Evolutionary conservation across 1,139 yeast species (phyloP).

Genomic region (Lodderomyces margitis): DNA sequence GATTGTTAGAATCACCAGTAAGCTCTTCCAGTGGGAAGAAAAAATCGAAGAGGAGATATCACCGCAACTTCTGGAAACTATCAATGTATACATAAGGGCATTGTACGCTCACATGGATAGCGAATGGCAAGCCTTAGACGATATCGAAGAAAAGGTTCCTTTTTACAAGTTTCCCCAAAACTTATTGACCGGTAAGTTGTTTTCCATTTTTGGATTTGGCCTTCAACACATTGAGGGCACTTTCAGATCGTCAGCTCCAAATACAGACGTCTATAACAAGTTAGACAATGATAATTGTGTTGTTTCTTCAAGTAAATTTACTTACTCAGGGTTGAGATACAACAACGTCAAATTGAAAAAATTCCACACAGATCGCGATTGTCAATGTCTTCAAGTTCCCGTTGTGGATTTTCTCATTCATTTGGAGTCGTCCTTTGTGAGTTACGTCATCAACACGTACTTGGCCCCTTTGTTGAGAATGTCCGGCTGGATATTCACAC

Average conservation of each 20-base stretch:
- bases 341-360: neutral
- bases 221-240: neutral
- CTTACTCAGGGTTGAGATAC: neutral
- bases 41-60: neutral
- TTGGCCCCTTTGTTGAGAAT: too few relatives aligned
- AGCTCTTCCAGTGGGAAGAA: neutral
- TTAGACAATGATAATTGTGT: neutral
- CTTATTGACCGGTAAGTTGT: neutral
- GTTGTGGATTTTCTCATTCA: neutral
- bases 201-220: neutral
- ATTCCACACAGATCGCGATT: neutral
- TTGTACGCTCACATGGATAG: neutral
- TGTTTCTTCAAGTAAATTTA: neutral
- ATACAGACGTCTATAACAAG: neutral
- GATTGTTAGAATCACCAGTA: neutral
- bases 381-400: neutral
- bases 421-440: too few relatives aligned
- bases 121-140: neutral
- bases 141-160: neutral
- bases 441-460: too few relatives aligned
- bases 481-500: too few relatives aligned
- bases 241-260: neutral
- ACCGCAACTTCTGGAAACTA: neutral
- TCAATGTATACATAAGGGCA: neutral
- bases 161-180: neutral